A percentile compares a stretch with the other conserved stretches of the same genome.
Conservation (phyloP, 2,329 filamentous ascomycete genomes). For the Colletotrichum shisoi region DNA sequence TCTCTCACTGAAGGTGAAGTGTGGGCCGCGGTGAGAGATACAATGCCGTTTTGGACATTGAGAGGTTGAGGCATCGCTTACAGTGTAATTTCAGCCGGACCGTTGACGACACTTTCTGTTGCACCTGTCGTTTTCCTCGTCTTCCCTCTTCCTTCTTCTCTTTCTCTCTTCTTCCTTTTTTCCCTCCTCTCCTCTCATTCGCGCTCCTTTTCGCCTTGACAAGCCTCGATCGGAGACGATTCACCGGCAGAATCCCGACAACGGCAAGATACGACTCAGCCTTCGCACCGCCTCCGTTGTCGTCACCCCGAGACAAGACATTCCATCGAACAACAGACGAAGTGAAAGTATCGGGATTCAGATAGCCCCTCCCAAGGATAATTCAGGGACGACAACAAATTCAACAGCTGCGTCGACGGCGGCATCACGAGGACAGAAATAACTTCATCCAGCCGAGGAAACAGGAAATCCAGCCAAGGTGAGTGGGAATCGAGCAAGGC, state of each 20-base stretch:
- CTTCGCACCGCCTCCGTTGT: conserved; percentile 35
- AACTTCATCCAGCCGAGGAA: background rate
- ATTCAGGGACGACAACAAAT: background rate
- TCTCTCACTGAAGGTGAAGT: conserved; percentile 24
- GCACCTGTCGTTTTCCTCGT: conserved; percentile 16
- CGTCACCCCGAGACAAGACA: conserved; percentile 28
- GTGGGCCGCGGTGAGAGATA: conserved; percentile 30
- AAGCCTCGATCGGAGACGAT: conserved; percentile 39
- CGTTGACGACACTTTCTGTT: conserved; percentile 32
- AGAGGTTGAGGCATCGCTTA: conserved; percentile 34
- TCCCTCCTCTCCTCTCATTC: conserved; percentile 14
- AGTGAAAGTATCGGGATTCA: background rate
- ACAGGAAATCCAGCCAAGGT: background rate
- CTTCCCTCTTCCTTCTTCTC: conserved; percentile 21
- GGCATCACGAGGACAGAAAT: background rate
- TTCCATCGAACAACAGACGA: conserved; percentile 20
- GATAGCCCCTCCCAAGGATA: background rate
- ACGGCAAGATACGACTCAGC: conserved; percentile 39
- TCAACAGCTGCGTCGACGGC: conserved; percentile 1
- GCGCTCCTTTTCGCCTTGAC: conserved; percentile 33
- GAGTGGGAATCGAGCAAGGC: conserved; percentile 14
- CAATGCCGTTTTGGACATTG: conserved; percentile 20
- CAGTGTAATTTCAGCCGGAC: conserved; percentile 35
- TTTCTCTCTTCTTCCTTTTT: conserved; percentile 20
- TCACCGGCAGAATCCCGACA: conserved; percentile 34